Evolutionary conservation across 441 rosid genomes (phyloP).

Genomic region (Flueggea neowawraea): DNA sequence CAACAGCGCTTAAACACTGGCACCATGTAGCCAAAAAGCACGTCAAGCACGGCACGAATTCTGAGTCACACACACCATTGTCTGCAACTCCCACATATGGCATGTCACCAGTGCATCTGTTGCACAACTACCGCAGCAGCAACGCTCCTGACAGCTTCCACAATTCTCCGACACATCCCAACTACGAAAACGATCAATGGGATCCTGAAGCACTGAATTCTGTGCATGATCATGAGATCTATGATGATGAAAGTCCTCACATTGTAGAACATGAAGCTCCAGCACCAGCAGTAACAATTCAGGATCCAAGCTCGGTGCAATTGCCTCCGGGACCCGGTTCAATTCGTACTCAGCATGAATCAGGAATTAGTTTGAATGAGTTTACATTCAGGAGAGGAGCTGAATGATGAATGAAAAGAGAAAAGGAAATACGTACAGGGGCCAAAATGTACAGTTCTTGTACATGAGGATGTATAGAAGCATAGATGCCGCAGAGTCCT

Average conservation of each 20-base stretch:
- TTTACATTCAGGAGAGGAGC: constrained; percentile 37
- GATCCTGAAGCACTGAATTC: constrained; percentile 43
- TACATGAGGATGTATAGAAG: neutral
- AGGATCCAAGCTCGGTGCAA: constrained; percentile 20
- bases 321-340: constrained; percentile 36
- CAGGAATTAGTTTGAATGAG: constrained; percentile 25
- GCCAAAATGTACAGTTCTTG: neutral
- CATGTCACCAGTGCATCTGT: constrained; percentile 82
- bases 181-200: constrained; percentile 36
- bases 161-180: constrained; percentile 39
- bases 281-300: constrained; percentile 1
- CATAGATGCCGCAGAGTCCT: no score
- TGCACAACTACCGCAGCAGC: constrained; percentile 43
- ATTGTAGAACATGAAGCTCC: constrained; percentile 14
- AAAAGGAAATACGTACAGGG: neutral
- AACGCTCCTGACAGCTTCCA: constrained; percentile 45
- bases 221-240: constrained; percentile 23
- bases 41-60: constrained; percentile 54
- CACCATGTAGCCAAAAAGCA: constrained; percentile 76
- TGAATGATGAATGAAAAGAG: constrained; percentile 15
- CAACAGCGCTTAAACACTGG: constrained; percentile 81
- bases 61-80: constrained; percentile 55
- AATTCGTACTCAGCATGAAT: constrained; percentile 37
- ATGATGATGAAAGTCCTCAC: constrained; percentile 14
- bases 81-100: constrained; percentile 67